These are phyloP conservation scores for Populus davidiana DNA, from an alignment of 345 rosid genomes.

Conservation along the genomic window DNA sequence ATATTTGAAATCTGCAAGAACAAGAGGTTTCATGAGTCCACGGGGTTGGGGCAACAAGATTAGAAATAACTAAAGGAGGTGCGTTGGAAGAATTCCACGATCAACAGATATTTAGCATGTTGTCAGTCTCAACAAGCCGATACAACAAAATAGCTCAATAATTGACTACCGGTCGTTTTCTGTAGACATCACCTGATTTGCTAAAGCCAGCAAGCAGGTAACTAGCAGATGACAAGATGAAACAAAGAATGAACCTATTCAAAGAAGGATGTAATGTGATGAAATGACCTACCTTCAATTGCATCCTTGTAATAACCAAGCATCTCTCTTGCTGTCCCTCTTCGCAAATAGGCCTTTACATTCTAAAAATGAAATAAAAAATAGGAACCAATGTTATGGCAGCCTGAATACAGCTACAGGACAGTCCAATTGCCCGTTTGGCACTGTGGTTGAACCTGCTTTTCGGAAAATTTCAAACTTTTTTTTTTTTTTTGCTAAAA, in stretches of 20 bases:
- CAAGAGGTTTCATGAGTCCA: slow-evolving; percentile 1
- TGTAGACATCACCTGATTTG: not conserved
- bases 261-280: not conserved
- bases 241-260: not conserved
- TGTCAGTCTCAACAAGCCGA: not conserved
- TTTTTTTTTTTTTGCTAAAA: too few species aligned
- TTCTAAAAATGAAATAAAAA: slow-evolving; percentile 42
- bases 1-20: slow-evolving; percentile 64
- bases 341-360: slow-evolving; percentile 83
- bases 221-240: too few species aligned
- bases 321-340: slow-evolving; percentile 98
- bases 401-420: not conserved
- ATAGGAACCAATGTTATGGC: not conserved
- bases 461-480: too few species aligned
- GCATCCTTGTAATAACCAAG: slow-evolving; percentile 73
- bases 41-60: not conserved
- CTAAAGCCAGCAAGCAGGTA: not conserved
- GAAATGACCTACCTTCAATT: slow-evolving; percentile 56
- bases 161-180: not conserved
- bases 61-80: not conserved
- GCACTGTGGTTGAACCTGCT: too few species aligned
- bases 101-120: not conserved
- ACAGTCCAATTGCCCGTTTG: too few species aligned
- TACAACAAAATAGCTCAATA: not conserved
- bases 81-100: not conserved